A percentile compares a stretch with the other conserved stretches of the same genome.
Evolutionary conservation across 495 filamentous ascomycete genomes (phyloP).

Genomic region (Hypoxylon cercidicola): DNA sequence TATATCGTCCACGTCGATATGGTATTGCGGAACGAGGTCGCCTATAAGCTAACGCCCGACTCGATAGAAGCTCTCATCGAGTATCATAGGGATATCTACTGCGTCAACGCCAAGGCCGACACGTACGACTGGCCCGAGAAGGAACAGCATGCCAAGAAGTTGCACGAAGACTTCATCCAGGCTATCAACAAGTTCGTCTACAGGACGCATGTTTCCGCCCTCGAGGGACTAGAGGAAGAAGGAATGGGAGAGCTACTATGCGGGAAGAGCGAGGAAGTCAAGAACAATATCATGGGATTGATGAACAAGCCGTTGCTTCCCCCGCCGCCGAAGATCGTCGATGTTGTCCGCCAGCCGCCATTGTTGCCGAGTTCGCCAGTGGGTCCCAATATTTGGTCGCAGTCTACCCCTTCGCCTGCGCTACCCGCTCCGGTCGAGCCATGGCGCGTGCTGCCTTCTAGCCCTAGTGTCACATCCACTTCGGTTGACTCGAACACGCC

Average conservation of each 20-base stretch:
- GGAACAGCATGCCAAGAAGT: conserved; percentile 92
- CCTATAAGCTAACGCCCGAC: conserved; percentile 97
- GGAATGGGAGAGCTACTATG: conserved; percentile 92
- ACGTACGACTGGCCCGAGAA: conserved; percentile 99
- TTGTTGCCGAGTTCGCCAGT: conserved; percentile 88
- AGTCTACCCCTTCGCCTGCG: conserved; percentile 60
- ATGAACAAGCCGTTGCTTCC: conserved; percentile 92
- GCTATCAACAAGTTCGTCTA: conserved; percentile 98
- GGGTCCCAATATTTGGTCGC: conserved; percentile 82
- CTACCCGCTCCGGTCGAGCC: conserved; percentile 80
- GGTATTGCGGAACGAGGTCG: conserved; percentile 97
- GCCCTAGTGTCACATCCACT: conserved; percentile 74
- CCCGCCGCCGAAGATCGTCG: conserved; percentile 85
- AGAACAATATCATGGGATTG: conserved; percentile 83
- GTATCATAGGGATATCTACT: conserved; percentile 97
- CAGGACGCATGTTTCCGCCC: conserved; percentile 84
- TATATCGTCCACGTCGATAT: conserved; percentile 99
- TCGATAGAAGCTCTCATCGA: conserved; percentile 95
- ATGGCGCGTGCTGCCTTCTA: conserved; percentile 94
- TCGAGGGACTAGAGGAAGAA: conserved; percentile 97
- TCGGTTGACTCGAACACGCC: conserved; percentile 74
- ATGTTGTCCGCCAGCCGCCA: conserved; percentile 85
- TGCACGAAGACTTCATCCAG: conserved; percentile 97
- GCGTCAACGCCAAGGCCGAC: conserved; percentile 84
- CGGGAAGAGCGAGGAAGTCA: conserved; percentile 93